Conservation (phyloP, 495 filamentous ascomycete species). For the Penicillium ochrochloron region DNA sequence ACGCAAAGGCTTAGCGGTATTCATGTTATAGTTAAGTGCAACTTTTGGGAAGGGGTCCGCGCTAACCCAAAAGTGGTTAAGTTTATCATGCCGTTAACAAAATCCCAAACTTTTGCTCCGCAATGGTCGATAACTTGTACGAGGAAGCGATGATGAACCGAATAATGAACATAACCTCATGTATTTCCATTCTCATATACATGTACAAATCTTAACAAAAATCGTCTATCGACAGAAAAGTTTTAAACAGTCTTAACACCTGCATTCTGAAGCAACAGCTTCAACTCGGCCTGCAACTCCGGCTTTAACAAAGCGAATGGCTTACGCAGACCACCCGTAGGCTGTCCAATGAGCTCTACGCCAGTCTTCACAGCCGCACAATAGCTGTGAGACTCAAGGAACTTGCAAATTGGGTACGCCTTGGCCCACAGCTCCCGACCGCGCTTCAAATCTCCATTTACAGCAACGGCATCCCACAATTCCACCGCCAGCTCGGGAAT, state of each 20-base stretch:
- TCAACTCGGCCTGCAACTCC: constrained; percentile 34
- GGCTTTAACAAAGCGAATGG: constrained; percentile 36
- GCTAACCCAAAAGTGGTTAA: no score
- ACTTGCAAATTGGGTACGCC: constrained; percentile 42
- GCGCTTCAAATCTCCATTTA: constrained; percentile 34
- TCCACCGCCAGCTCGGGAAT: constrained; percentile 43
- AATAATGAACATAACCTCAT: neutral
- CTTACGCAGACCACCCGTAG: constrained; percentile 41
- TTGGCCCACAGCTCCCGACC: constrained; percentile 42
- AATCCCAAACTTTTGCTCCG: no score
- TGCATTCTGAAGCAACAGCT: constrained; percentile 34
- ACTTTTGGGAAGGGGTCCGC: no score
- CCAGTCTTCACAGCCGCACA: constrained; percentile 41
- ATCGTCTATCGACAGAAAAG: neutral
- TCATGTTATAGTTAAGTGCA: no score
- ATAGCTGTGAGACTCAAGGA: constrained; percentile 42
- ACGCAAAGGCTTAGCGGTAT: no score
- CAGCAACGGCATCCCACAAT: constrained; percentile 39
- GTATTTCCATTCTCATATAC: neutral
- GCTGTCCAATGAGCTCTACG: constrained; percentile 38
- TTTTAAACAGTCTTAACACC: constrained; percentile 38
- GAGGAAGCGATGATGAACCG: constrained; percentile 11
- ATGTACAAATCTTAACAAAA: neutral
- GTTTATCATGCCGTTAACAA: no score
- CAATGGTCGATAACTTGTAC: neutral